Percentiles rank a stretch among this genome's conserved stretches.
These are phyloP conservation scores for Talaromyces nanjingensis DNA, from an alignment of 495 filamentous ascomycete species.

Conservation along the genomic window DNA sequence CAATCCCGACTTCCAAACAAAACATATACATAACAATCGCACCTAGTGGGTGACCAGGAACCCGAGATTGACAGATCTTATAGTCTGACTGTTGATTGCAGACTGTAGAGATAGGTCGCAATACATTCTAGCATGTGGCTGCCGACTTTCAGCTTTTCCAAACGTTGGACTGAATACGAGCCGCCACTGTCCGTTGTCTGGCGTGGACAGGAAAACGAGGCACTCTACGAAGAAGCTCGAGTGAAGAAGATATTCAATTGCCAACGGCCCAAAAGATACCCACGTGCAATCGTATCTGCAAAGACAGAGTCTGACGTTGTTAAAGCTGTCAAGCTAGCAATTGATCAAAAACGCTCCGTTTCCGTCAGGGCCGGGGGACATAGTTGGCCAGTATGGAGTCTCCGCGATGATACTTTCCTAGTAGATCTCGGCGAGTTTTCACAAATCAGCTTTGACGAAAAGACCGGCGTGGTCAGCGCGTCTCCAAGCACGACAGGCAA, in stretches of 20 bases:
- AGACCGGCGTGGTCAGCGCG: constrained; percentile 23
- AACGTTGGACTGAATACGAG: neutral
- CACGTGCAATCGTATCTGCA: constrained; percentile 38
- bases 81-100: neutral
- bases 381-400: constrained; percentile 46
- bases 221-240: constrained; percentile 25
- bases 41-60: neutral
- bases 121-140: neutral
- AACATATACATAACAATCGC: neutral
- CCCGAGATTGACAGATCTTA: neutral
- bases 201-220: neutral
- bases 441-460: constrained; percentile 28
- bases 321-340: constrained; percentile 38
- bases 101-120: neutral
- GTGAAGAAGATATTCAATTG: constrained; percentile 31
- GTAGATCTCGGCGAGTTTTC: constrained; percentile 37
- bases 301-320: constrained; percentile 29
- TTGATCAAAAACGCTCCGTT: constrained; percentile 27
- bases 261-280: constrained; percentile 30
- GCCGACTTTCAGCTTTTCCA: neutral
- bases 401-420: constrained; percentile 42
- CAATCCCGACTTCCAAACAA: neutral
- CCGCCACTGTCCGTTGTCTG: neutral
- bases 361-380: constrained; percentile 50
- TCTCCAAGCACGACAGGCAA: constrained; percentile 38